These are phyloP conservation scores for Fusarium sp. DNA, from an alignment of 2,329 filamentous ascomycete genomes.

Conservation along the genomic window DNA sequence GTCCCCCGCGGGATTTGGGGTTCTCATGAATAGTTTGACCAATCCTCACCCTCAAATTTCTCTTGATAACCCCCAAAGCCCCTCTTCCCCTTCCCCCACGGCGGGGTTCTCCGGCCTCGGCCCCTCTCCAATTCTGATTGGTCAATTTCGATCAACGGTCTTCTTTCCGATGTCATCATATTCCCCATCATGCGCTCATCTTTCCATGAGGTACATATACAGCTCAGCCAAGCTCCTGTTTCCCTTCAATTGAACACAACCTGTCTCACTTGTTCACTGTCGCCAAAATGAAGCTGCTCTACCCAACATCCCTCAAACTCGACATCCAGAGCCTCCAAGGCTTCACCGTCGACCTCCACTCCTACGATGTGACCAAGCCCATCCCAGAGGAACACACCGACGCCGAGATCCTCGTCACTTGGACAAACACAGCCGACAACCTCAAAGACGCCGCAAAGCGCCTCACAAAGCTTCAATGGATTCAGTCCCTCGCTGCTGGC, in stretches of 20 bases:
- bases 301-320: slow-evolving; percentile 71
- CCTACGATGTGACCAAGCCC: slow-evolving; percentile 67
- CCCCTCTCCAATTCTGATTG: not conserved
- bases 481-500: slow-evolving; percentile 73
- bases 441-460: slow-evolving; percentile 66
- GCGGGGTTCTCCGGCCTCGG: slow-evolving; percentile 35
- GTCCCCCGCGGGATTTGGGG: slow-evolving; percentile 38
- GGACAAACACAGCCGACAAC: slow-evolving; percentile 69
- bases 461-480: slow-evolving; percentile 70
- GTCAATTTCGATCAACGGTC: slow-evolving; percentile 12
- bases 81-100: slow-evolving; percentile 33
- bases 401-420: slow-evolving; percentile 70
- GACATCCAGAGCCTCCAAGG: slow-evolving; percentile 66
- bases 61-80: slow-evolving; percentile 17
- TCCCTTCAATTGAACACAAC: not conserved
- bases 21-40: not conserved
- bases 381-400: slow-evolving; percentile 69
- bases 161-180: slow-evolving; percentile 40
- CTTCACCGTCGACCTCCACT: slow-evolving; percentile 66
- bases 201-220: slow-evolving; percentile 35
- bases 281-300: slow-evolving; percentile 70
- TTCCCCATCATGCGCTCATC: slow-evolving; percentile 29
- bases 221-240: not conserved
- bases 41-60: not conserved
- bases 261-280: not conserved